Evolutionary conservation across 495 filamentous ascomycete genomes (phyloP).

Genomic region (Peziza echinospora): DNA sequence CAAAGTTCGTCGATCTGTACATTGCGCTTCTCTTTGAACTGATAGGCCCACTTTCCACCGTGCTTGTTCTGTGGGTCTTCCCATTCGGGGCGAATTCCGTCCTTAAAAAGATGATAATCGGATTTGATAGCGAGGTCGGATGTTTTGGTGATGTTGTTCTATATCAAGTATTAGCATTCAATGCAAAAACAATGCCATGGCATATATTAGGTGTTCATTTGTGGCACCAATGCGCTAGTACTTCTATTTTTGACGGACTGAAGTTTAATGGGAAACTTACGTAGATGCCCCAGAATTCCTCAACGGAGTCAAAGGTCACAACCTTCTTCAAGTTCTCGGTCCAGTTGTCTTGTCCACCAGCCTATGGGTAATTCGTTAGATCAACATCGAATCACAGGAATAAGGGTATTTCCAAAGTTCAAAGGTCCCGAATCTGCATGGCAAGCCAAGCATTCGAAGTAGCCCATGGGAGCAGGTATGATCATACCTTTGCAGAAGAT

Average conservation of each 20-base stretch:
- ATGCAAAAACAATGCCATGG: background rate
- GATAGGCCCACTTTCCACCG: slow-evolving; percentile 94
- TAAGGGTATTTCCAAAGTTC: background rate
- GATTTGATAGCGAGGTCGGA: slow-evolving; percentile 92
- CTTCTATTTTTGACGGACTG: background rate
- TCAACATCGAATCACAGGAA: too few species aligned
- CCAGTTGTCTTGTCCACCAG: slow-evolving; percentile 70
- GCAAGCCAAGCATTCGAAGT: background rate
- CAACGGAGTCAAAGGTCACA: slow-evolving; percentile 91
- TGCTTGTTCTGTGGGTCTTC: slow-evolving; percentile 97
- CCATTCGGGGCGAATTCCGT: slow-evolving; percentile 91
- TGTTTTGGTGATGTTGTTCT: slow-evolving; percentile 97
- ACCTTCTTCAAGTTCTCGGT: slow-evolving; percentile 95
- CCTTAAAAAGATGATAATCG: slow-evolving; percentile 99
- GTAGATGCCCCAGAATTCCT: slow-evolving; percentile 99
- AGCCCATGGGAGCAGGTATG: too few species aligned
- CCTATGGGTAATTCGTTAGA: too few species aligned
- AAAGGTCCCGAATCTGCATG: background rate
- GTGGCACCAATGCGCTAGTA: slow-evolving; percentile 2
- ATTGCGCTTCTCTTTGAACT: slow-evolving; percentile 82
- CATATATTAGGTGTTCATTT: background rate
- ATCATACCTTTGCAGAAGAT: slow-evolving; percentile 72
- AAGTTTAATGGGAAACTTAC: slow-evolving; percentile 33
- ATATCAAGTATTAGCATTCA: slow-evolving; percentile 10
- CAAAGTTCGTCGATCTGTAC: slow-evolving; percentile 87